Evolutionary conservation across 257 asterid genomes (phyloP).

Genomic region (Osmanthus fragrans): DNA sequence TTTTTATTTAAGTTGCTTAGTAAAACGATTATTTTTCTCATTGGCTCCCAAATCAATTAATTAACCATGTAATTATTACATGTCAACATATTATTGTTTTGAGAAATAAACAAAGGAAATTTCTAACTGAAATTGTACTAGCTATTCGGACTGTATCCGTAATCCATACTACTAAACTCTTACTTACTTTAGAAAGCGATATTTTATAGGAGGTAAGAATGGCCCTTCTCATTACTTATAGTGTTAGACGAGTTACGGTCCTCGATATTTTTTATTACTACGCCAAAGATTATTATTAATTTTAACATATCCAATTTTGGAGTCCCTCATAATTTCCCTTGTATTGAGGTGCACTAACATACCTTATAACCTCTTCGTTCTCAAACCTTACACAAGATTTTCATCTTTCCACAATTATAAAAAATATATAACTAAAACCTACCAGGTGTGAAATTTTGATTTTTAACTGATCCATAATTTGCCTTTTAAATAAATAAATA

Average conservation of each 20-base stretch:
- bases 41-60: not conserved
- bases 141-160: not conserved
- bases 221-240: not conserved
- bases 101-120: not conserved
- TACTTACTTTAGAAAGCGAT: not conserved
- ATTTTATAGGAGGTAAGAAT: not conserved
- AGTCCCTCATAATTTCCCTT: too few relatives aligned
- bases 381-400: too few relatives aligned
- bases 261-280: not conserved
- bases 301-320: too few relatives aligned
- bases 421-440: too few relatives aligned
- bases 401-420: too few relatives aligned
- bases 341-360: too few relatives aligned
- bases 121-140: not conserved
- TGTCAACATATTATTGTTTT: not conserved
- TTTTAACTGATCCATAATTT: too few relatives aligned
- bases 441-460: too few relatives aligned
- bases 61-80: not conserved
- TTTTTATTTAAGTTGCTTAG: not conserved
- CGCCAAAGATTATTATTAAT: too few relatives aligned
- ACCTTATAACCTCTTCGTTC: too few relatives aligned
- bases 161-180: not conserved
- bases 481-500: too few relatives aligned
- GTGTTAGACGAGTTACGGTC: too few relatives aligned
- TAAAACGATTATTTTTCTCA: constrained; percentile 2